Evolutionary conservation across 345 rosid species (phyloP), one percentile per base, ranked within the genome.

Genomic region (Mallotus nudiflorus): DNA sequence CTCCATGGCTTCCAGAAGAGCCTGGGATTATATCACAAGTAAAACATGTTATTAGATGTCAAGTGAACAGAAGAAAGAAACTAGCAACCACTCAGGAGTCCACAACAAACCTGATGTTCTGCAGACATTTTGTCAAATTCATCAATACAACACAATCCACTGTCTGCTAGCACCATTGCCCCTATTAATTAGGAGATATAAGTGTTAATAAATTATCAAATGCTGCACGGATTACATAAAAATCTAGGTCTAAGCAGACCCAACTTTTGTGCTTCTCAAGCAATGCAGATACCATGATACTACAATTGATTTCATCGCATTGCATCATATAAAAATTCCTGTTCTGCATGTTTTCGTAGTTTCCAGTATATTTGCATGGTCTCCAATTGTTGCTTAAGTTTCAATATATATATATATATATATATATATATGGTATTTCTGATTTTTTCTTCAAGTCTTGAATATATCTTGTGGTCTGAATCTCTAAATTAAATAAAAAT

Each of bases 1-100:
- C 75, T 95, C 99, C 99, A 95, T 92, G 75, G 99, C 99, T 88
- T 95, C 99, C 81, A 95, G 83, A 74, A 95, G 85, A 63, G 97
- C 92, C 99, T 95, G 86, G 46, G 52, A 58, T 73, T 35, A 67
- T 52, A 70, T 70, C 65, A 57, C 64, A 68, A 79, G 79, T 69
- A 66, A 74, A 69, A 44, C 39, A 39, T 70, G 65, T 48, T 66
- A 25, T 22, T 54, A 45, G 50, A 63, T 65, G 73, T 44, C 69
- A 73, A 40, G 50, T 77, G 70, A 77, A 46, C 46, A 56, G 49
- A 59, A 65, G 46, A 62, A 50, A 31, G 29, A 29, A 73, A 25
- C 46, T n/a, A 11, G 18, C 56, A 49, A 55, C 53, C 15, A 66
- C 60, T 64, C 67, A 60, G 67, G 44, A 67, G n/a, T 60, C 59